phyloP scores from a whole-genome alignment of 2,329 filamentous ascomycete genomes.

The Westerdykella ornata region DNA sequence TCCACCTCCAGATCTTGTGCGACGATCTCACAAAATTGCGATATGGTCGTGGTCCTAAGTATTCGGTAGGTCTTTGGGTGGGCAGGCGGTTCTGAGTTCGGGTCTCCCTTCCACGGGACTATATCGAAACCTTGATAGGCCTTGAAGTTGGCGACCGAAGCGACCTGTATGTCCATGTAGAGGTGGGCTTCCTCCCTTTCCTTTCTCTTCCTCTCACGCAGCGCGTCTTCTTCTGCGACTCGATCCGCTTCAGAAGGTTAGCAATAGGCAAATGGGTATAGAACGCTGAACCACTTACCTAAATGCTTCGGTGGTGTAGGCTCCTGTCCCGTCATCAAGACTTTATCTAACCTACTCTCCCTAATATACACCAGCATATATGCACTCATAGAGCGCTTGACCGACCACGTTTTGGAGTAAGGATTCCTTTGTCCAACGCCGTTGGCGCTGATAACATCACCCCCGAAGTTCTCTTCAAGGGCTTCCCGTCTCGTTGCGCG shows the following conservation, averaged over 20 bases:
- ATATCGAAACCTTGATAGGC: conserved; percentile 80
- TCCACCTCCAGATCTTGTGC: conserved; percentile 64
- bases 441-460: conserved; percentile 63
- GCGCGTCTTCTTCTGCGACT: conserved; percentile 73
- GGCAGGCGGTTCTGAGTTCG: conserved; percentile 56
- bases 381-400: conserved; percentile 71
- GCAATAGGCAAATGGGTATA: conserved; percentile 3
- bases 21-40: conserved; percentile 65
- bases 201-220: conserved; percentile 69
- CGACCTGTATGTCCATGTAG: conserved; percentile 77
- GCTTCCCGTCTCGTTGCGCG: conserved; percentile 86
- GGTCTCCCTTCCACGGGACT: conserved; percentile 51
- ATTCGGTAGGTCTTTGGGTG: conserved; percentile 67
- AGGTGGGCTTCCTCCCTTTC: conserved; percentile 92
- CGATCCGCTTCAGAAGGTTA: conserved; percentile 52
- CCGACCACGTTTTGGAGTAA: conserved; percentile 57
- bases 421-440: conserved; percentile 56
- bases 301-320: conserved; percentile 78
- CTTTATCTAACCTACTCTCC: conserved; percentile 73
- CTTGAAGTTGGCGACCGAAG: conserved; percentile 75
- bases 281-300: conserved; percentile 47
- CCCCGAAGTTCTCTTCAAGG: conserved; percentile 92
- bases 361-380: conserved; percentile 99
- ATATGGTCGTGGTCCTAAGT: conserved; percentile 66
- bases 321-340: conserved; percentile 68